Evolutionary conservation across 2,329 filamentous ascomycete genomes (phyloP), one percentile per base, ranked within the genome.

Genomic region (Geoglossum cookeanum): DNA sequence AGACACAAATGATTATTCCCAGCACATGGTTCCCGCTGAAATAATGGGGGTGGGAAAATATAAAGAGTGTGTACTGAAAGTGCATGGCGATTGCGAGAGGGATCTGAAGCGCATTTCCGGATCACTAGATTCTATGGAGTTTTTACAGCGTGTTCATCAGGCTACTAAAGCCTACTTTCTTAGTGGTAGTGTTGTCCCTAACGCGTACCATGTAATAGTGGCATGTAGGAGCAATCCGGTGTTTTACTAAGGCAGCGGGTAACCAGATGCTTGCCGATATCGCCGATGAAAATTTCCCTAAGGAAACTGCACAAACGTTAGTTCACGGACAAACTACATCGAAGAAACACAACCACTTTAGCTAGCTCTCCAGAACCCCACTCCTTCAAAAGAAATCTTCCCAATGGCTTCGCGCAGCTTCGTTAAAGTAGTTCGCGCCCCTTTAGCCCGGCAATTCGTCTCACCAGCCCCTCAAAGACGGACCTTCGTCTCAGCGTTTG

Each of bases 401-500:
- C 70, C 64, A 67, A 75, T 75, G 72, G 71, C 72, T 65, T 71
- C 72, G 59, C 71, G 72, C 68, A 70, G 67, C 63, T 67, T 74
- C 62, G 72, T 72, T 69, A 74, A 77, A 71, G 78, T 78, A 69
- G 72, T 81, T 66, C 77, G 78, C 67, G 69, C 72, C 64, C 73
- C 75, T 67, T 68, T 77, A 69, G 74, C 70, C 67, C 63, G 75
- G 71, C 75, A 79, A 72, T 69, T 79, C 70, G 65, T 65, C 60
- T 70, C 73, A 59, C 71, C 73, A 58, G 70, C 71, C 60, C 69
- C 74, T 57, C 74, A 76, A 68, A 74, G 73, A 65, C 77, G 78
- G 67, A 77, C 78, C 60, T 78, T 81, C 66, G 70, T 80, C 63
- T 75, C 78, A 62, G 77, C 78, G 60, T 71, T 78, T 64, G 75